Percentiles rank a stretch among this genome's conserved stretches.
Conservation (phyloP, 2,329 filamentous ascomycete genomes). For the Diaporthe capsici region DNA sequence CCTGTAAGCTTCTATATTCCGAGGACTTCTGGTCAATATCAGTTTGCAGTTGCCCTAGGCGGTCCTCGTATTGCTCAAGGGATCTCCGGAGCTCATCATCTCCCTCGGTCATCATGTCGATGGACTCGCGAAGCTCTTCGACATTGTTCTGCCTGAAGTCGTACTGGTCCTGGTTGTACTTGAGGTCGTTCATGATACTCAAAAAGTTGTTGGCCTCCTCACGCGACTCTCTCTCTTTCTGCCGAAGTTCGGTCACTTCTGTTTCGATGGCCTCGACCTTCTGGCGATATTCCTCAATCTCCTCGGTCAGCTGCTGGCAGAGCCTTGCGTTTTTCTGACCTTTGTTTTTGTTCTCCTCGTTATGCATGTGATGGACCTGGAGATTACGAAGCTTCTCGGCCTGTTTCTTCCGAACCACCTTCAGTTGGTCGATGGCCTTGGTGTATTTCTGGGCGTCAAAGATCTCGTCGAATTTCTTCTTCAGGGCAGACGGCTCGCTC, state of each 20-base stretch:
- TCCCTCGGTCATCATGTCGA: slow-evolving; percentile 83
- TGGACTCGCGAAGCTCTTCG: slow-evolving; percentile 76
- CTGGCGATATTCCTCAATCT: slow-evolving; percentile 73
- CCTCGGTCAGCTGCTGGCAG: slow-evolving; percentile 73
- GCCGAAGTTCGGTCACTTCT: slow-evolving; percentile 73
- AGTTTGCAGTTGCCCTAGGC: slow-evolving; percentile 74
- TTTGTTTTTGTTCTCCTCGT: slow-evolving; percentile 87
- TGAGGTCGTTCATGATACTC: slow-evolving; percentile 80
- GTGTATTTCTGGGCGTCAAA: slow-evolving; percentile 98
- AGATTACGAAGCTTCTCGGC: slow-evolving; percentile 80
- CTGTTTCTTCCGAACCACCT: slow-evolving; percentile 85
- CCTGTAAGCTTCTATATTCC: slow-evolving; percentile 76
- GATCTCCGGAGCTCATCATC: slow-evolving; percentile 82
- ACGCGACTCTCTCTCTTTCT: slow-evolving; percentile 74
- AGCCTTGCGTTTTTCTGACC: slow-evolving; percentile 80
- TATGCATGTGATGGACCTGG: slow-evolving; percentile 81
- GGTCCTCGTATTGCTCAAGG: slow-evolving; percentile 83
- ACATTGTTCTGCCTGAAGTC: slow-evolving; percentile 79
- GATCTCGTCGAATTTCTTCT: slow-evolving; percentile 97
- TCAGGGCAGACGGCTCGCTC: slow-evolving; percentile 86
- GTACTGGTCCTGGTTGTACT: slow-evolving; percentile 82
- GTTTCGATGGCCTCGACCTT: slow-evolving; percentile 61
- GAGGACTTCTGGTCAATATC: slow-evolving; percentile 74
- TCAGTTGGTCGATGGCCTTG: slow-evolving; percentile 96
- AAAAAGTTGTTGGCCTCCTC: slow-evolving; percentile 81